phyloP scores from a whole-genome alignment of 169 alveolate genomes.

The Cryptosporidium sp. region DNA sequence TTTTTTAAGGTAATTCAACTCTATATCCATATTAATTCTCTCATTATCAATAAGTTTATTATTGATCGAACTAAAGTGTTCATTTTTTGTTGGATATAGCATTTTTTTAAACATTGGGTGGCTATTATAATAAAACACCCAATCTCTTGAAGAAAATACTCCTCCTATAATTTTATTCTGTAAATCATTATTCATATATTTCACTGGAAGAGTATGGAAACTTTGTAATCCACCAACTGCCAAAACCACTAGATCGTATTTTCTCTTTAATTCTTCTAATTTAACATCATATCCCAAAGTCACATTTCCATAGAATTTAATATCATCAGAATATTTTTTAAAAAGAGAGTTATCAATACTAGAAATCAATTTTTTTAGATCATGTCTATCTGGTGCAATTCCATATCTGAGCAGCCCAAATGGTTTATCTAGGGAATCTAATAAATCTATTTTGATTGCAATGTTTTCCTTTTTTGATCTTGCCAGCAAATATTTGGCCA shows the following conservation, averaged over 20 bases:
- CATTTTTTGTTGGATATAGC: not conserved
- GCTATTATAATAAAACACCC: slow-evolving; percentile 59
- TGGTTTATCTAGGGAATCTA: slow-evolving; percentile 51
- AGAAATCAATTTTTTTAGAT: slow-evolving; percentile 21
- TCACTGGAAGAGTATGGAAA: slow-evolving; percentile 24
- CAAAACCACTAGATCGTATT: slow-evolving; percentile 38
- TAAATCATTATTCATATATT: not conserved
- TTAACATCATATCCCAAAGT: slow-evolving; percentile 59
- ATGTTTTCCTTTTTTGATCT: slow-evolving; percentile 16
- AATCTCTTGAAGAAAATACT: slow-evolving; percentile 64
- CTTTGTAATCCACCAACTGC: slow-evolving; percentile 67
- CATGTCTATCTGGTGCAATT: slow-evolving; percentile 55
- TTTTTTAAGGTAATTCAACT: not conserved
- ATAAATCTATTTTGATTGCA: slow-evolving; percentile 38
- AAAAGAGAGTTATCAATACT: slow-evolving; percentile 50
- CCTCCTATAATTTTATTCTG: slow-evolving; percentile 43
- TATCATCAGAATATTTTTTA: slow-evolving; percentile 38
- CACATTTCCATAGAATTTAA: slow-evolving; percentile 48
- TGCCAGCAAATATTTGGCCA: slow-evolving; percentile 30
- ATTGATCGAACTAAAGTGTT: not conserved
- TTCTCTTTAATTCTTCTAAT: slow-evolving; percentile 17
- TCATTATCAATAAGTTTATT: not conserved
- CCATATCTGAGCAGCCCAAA: slow-evolving; percentile 70
- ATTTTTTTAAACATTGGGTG: slow-evolving; percentile 61
- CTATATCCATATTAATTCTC: not conserved